Conservation (phyloP, 2,329 filamentous ascomycete species). For the Colletotrichum melonis region DNA sequence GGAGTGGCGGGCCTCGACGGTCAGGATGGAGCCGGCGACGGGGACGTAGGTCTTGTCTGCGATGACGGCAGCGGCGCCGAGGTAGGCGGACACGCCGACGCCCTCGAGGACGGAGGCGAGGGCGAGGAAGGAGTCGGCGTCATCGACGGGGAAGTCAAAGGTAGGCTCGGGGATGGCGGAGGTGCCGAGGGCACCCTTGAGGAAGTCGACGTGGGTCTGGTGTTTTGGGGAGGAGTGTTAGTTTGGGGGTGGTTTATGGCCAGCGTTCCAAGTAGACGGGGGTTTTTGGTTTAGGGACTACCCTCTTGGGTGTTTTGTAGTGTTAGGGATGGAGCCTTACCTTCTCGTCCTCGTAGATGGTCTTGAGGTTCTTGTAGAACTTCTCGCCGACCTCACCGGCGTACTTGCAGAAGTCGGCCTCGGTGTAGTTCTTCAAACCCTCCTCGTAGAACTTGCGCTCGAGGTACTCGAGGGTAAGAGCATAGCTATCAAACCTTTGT, state of each 20-base stretch:
- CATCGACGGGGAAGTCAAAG: constrained; percentile 67
- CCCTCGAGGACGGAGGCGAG: constrained; percentile 74
- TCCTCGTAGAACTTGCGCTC: constrained; percentile 73
- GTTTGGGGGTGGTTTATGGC: neutral
- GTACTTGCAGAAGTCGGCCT: constrained; percentile 61
- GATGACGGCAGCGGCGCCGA: constrained; percentile 70
- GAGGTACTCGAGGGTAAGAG: constrained; percentile 64
- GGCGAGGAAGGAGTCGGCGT: constrained; percentile 67
- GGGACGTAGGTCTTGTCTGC: constrained; percentile 68
- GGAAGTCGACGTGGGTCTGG: constrained; percentile 66
- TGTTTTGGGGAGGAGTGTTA: neutral
- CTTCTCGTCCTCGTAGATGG: constrained; percentile 66
- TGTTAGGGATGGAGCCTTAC: neutral
- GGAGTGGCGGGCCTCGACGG: constrained; percentile 73
- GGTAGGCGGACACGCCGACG: constrained; percentile 72
- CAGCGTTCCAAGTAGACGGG: too few relatives aligned
- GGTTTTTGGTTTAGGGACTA: too few relatives aligned
- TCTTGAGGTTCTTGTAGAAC: constrained; percentile 69
- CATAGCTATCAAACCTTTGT: constrained; percentile 48
- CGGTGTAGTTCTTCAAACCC: constrained; percentile 67
- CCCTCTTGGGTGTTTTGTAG: too few relatives aligned
- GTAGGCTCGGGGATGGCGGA: constrained; percentile 52
- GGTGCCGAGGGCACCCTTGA: constrained; percentile 60
- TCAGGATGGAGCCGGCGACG: constrained; percentile 71
- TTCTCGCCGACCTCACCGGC: constrained; percentile 54